These are phyloP conservation scores for Elsinoe batatas DNA, from an alignment of 2,329 filamentous ascomycete species.

Conservation along the genomic window DNA sequence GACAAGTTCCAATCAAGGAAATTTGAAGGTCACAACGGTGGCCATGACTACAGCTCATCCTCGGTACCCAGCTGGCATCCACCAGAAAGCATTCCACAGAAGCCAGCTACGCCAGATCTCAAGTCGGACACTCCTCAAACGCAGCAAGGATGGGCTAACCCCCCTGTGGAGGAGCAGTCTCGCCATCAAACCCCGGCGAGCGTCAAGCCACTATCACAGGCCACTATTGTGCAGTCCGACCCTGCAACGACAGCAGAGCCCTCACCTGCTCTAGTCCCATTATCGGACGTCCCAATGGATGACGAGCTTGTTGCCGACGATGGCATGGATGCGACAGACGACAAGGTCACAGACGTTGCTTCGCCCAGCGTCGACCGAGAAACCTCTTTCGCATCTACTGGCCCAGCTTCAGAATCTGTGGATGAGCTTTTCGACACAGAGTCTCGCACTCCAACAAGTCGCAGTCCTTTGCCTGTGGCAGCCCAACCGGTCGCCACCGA, in stretches of 20 bases:
- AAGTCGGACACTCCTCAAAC: neutral
- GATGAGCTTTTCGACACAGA: slow-evolving; percentile 7
- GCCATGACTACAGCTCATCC: too few relatives aligned
- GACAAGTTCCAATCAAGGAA: neutral
- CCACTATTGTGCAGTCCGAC: neutral
- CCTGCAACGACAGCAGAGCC: neutral
- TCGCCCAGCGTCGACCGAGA: neutral
- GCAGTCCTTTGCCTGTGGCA: neutral
- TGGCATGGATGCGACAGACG: neutral
- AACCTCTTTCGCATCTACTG: neutral
- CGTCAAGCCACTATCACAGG: neutral
- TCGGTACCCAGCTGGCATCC: too few relatives aligned
- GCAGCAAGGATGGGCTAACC: neutral
- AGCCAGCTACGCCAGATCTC: neutral
- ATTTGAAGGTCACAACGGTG: too few relatives aligned
- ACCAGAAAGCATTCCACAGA: too few relatives aligned
- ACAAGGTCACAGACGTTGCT: neutral
- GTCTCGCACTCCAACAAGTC: neutral
- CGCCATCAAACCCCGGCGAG: neutral
- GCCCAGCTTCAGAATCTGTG: neutral
- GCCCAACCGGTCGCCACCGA: neutral
- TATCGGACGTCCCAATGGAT: neutral
- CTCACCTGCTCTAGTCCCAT: neutral
- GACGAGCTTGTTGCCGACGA: neutral
- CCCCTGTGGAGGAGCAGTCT: neutral